These are phyloP conservation scores for Trichomonas vaginalis DNA, from an alignment of 208 protist genomes.

Conservation along the genomic window DNA sequence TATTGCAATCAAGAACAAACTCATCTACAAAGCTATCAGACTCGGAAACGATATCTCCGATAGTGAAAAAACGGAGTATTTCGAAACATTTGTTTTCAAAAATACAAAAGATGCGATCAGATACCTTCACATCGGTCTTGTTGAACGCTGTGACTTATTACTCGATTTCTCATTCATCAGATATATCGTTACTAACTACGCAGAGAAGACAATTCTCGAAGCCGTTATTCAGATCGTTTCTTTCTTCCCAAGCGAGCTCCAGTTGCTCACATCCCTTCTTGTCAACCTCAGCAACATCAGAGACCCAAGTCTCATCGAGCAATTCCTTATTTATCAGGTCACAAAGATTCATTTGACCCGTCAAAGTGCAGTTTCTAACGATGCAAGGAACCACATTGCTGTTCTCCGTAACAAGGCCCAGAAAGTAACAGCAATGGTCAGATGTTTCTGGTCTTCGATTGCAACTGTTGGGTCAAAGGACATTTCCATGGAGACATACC, in stretches of 20 bases:
- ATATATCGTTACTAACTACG: background rate
- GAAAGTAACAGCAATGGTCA: background rate
- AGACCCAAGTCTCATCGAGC: background rate
- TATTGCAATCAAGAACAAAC: background rate
- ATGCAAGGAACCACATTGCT: background rate
- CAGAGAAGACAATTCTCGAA: background rate
- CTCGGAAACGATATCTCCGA: background rate
- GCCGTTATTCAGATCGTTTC: background rate
- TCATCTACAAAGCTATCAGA: background rate
- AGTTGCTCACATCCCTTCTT: background rate
- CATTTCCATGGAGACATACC: background rate
- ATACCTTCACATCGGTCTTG: background rate
- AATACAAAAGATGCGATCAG: background rate
- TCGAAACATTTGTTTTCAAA: background rate
- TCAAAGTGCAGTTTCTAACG: background rate
- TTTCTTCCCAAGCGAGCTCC: background rate
- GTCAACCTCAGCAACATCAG: background rate
- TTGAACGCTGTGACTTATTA: background rate
- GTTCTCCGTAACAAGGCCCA: background rate
- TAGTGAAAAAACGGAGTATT: background rate
- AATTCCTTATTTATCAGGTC: background rate
- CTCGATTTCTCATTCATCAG: slow-evolving; percentile 2
- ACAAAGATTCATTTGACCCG: background rate
- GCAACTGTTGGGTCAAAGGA: background rate
- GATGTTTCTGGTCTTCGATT: background rate